A percentile compares a stretch with the other conserved stretches of the same genome.
phyloP scores from a whole-genome alignment of 345 rosid species.

The Ricinus communis region DNA sequence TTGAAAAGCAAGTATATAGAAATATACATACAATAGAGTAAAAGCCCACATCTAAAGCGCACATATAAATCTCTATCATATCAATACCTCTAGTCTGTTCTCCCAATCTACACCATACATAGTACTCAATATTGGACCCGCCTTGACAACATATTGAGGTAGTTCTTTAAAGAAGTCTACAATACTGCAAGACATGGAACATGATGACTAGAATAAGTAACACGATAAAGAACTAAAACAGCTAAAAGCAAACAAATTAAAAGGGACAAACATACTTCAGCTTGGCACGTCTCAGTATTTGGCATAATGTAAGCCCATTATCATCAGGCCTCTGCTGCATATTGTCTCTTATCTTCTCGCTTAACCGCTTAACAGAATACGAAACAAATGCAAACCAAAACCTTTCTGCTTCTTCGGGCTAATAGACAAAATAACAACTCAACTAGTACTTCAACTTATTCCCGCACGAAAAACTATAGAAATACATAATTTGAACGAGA shows the following conservation, averaged over 20 bases:
- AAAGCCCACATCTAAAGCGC: neutral
- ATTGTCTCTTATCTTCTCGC: conserved; percentile 42
- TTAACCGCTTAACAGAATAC: conserved; percentile 60
- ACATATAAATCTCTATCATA: neutral
- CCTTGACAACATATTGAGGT: conserved; percentile 85
- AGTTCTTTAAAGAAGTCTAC: conserved; percentile 85
- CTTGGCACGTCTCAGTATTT: conserved; percentile 65
- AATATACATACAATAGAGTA: neutral
- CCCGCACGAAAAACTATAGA: neutral
- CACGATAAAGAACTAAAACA: neutral
- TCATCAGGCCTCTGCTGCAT: conserved; percentile 34
- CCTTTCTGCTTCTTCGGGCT: conserved; percentile 86
- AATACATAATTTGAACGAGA: neutral
- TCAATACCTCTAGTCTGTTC: conserved; percentile 77
- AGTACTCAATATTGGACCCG: conserved; percentile 61
- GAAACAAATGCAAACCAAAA: conserved; percentile 82
- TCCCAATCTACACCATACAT: conserved; percentile 83
- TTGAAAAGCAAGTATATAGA: conserved; percentile 9
- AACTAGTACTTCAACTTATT: neutral
- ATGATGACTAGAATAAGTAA: neutral
- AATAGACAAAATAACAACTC: conserved; percentile 17
- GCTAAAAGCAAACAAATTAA: conserved; percentile 10
- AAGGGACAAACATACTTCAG: conserved; percentile 53
- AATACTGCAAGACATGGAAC: conserved; percentile 46
- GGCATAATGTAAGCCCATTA: conserved; percentile 58